Evolutionary conservation across 805 yeast genomes (phyloP).

Genomic region (Yamadazyma sp.): DNA sequence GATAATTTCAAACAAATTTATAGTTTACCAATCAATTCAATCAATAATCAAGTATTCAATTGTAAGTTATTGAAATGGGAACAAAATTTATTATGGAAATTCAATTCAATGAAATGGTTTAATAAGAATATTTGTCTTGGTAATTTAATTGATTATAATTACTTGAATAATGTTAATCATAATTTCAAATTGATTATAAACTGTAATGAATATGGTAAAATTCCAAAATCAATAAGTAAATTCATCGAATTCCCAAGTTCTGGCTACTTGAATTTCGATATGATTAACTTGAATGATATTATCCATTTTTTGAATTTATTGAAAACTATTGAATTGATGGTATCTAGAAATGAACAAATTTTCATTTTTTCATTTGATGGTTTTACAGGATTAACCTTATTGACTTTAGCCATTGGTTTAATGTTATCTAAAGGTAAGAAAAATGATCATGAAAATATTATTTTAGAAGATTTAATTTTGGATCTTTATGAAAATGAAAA

Average conservation of each 20-base stretch:
- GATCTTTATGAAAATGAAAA: constrained; percentile 11
- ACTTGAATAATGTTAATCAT: constrained; percentile 11
- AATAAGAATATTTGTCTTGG: constrained; percentile 28
- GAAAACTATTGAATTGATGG: constrained; percentile 22
- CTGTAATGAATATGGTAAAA: constrained; percentile 57
- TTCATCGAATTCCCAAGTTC: constrained; percentile 34
- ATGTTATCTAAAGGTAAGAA: constrained; percentile 9
- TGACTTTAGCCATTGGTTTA: constrained; percentile 18
- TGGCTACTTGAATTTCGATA: constrained; percentile 20
- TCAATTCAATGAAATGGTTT: constrained; percentile 28
- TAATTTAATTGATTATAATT: constrained; percentile 27
- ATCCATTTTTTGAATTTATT: constrained; percentile 27
- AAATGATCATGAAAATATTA: too few relatives aligned
- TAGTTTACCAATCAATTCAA: constrained; percentile 15
- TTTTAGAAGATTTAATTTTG: constrained; percentile 25
- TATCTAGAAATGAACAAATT: constrained; percentile 19
- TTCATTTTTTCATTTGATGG: constrained; percentile 37
- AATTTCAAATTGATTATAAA: constrained; percentile 52
- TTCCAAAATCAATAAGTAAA: constrained; percentile 28
- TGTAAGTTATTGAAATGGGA: constrained; percentile 27
- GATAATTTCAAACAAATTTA: constrained; percentile 11
- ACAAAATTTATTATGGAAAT: constrained; percentile 33
- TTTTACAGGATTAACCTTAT: constrained; percentile 32
- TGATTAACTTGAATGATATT: constrained; percentile 22
- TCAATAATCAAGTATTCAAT: constrained; percentile 14